Evolutionary conservation across 306 rosid species (phyloP).

Genomic region (Ziziphus jujuba): DNA sequence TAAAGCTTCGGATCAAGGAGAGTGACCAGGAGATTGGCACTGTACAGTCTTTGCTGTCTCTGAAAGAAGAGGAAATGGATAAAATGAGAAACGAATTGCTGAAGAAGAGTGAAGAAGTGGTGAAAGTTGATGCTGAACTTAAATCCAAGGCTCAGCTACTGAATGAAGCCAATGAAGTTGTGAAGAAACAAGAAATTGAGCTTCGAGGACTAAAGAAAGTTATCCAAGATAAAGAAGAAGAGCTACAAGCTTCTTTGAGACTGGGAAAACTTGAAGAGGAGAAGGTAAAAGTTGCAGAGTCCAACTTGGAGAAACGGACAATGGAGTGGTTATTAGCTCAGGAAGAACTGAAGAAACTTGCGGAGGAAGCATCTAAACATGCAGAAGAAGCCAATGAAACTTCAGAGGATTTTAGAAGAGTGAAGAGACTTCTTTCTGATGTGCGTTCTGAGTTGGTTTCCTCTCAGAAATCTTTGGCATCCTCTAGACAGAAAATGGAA

Average conservation of each 20-base stretch:
- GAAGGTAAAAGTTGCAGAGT: slow-evolving; percentile 59
- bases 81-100: slow-evolving; percentile 54
- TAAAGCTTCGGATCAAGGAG: slow-evolving; percentile 60
- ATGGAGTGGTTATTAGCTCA: slow-evolving; percentile 75
- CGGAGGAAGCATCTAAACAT: slow-evolving; percentile 52
- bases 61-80: slow-evolving; percentile 69
- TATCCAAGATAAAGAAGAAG: slow-evolving; percentile 56
- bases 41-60: slow-evolving; percentile 30
- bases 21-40: slow-evolving; percentile 45
- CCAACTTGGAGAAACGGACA: slow-evolving; percentile 67
- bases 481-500: slow-evolving; percentile 68
- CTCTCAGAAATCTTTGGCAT: slow-evolving; percentile 74
- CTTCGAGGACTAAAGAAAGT: slow-evolving; percentile 49
- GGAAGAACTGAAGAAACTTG: slow-evolving; percentile 68
- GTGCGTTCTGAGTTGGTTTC: slow-evolving; percentile 81
- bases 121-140: slow-evolving; percentile 45
- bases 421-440: slow-evolving; percentile 66
- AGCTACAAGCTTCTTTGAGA: slow-evolving; percentile 40
- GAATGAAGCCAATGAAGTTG: slow-evolving; percentile 66
- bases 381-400: slow-evolving; percentile 52
- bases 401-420: slow-evolving; percentile 58
- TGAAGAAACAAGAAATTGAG: slow-evolving; percentile 68
- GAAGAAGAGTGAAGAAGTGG: slow-evolving; percentile 61
- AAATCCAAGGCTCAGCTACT: slow-evolving; percentile 58
- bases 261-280: slow-evolving; percentile 57